Conservation (phyloP, 768 basidiomycete species). For the Boletus coccyginus region DNA sequence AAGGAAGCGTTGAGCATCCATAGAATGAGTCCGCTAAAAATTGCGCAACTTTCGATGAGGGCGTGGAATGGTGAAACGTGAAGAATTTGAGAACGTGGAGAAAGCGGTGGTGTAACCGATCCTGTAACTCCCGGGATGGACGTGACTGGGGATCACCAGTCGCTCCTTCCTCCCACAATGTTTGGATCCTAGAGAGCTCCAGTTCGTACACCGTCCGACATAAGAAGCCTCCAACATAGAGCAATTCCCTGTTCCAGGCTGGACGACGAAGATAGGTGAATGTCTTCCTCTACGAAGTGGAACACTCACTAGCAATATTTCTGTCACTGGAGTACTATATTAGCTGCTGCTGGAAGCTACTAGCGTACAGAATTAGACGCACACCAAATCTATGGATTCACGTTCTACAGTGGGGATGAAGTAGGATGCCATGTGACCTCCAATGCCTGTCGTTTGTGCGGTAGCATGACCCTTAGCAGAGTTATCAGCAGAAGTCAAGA, state of each 20-base stretch:
- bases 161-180: not conserved
- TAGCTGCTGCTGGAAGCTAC: not conserved
- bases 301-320: not conserved
- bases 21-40: constrained; percentile 78
- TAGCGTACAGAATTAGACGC: not conserved
- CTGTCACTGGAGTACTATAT: not conserved
- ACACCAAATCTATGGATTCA: constrained; percentile 1
- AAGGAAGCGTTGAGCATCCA: constrained; percentile 48
- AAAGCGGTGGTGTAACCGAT: no score
- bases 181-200: constrained; percentile 60
- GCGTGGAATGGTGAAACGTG: constrained; percentile 45
- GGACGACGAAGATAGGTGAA: not conserved
- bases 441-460: constrained; percentile 1
- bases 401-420: constrained; percentile 3
- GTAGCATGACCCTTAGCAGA: constrained; percentile 3
- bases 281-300: not conserved
- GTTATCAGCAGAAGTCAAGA: not conserved
- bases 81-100: constrained; percentile 13
- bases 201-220: constrained; percentile 80
- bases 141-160: not conserved
- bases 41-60: constrained; percentile 71
- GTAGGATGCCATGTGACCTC: not conserved
- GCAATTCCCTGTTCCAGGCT: constrained; percentile 90
- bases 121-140: not conserved
- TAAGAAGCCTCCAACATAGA: constrained; percentile 81